Base-by-base conservation (phyloP, 805 yeast species). In the Clavispora carvajalis region DNA sequence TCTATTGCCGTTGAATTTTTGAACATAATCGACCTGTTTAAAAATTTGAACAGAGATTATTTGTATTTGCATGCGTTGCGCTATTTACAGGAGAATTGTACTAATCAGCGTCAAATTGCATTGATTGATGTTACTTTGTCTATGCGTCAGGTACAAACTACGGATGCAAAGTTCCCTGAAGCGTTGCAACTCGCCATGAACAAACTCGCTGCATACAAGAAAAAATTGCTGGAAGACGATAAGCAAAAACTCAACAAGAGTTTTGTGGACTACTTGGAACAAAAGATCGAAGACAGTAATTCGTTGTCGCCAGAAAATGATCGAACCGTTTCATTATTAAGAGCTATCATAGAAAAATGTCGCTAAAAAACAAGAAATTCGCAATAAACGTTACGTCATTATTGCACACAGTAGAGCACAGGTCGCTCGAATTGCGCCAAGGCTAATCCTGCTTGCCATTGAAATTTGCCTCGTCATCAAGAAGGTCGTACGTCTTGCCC, bases 101-200 rank as follows among this genome's bases (percentile, higher is more conserved):
- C 71, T 12, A 47, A 62, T 6, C 67, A 67, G 43, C 50, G 63
- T 4, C 67, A 71, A 41, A 66, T 77, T 17, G 44, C 74, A 24
- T 46, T 73, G 26, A 57, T 76, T 39, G 91, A 82, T 57, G 67
- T 85, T 37, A 75, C 82, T 2, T 62, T 86, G 44, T 83, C 91
- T 6, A 65, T 89, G 23, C 77, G 95, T 57, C 76, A 73, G 49
- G 55, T 69, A 41, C 44, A 53, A 0, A 50, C 70, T 4, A 58
- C 58, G 4, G 63, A 67, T 41, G 62, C 70, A 4, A 53, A 56
- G 7, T 78, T 84, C 53, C 78, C 85, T 15, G 79, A 73, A 37
- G 60, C 67, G 37, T 70, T 90, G 53, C 87, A 85, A 62, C 69
- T 73, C 17, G 71, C 89, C 15, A 84, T 88, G 33, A 85, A 82